Conservation (phyloP, 768 basidiomycete species). For the Cystobasidium onofrii region DNA sequence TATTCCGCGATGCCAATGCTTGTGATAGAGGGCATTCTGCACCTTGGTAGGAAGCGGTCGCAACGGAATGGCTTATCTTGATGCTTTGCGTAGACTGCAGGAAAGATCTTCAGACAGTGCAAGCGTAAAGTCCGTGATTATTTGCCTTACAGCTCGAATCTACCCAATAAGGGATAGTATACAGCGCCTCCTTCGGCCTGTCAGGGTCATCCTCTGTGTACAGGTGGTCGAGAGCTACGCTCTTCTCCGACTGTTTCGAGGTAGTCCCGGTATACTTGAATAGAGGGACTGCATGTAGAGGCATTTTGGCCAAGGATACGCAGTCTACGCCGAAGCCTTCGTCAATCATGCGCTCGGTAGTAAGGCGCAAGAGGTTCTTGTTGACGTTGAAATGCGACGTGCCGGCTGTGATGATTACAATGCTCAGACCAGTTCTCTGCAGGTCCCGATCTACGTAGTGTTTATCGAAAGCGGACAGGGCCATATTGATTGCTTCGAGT, state of each 20-base stretch:
- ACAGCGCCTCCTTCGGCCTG: conserved; percentile 56
- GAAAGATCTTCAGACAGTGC: neutral
- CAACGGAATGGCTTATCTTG: conserved; percentile 49
- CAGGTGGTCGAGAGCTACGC: conserved; percentile 42
- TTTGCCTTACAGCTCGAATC: conserved; percentile 43
- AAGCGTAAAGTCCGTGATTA: neutral
- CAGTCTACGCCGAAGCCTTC: conserved; percentile 86
- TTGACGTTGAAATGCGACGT: conserved; percentile 88
- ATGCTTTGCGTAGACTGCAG: conserved; percentile 45
- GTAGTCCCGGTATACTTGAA: conserved; percentile 58
- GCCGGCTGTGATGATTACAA: conserved; percentile 81
- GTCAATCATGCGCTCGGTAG: conserved; percentile 85
- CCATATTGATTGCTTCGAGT: conserved; percentile 89
- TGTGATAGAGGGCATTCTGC: conserved; percentile 95
- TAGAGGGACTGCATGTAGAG: conserved; percentile 84
- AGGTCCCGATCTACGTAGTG: conserved; percentile 93
- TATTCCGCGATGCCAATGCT: conserved; percentile 87
- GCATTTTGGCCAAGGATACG: conserved; percentile 78
- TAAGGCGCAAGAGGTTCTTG: conserved; percentile 78
- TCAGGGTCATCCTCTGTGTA: conserved; percentile 42
- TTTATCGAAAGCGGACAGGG: conserved; percentile 81
- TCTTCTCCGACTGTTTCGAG: neutral
- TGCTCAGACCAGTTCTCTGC: conserved; percentile 73
- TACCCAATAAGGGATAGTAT: conserved; percentile 46
- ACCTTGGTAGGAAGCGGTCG: conserved; percentile 76